phyloP scores from a whole-genome alignment of 2,329 filamentous ascomycete genomes.

The Emergomyces pasteurianus region DNA sequence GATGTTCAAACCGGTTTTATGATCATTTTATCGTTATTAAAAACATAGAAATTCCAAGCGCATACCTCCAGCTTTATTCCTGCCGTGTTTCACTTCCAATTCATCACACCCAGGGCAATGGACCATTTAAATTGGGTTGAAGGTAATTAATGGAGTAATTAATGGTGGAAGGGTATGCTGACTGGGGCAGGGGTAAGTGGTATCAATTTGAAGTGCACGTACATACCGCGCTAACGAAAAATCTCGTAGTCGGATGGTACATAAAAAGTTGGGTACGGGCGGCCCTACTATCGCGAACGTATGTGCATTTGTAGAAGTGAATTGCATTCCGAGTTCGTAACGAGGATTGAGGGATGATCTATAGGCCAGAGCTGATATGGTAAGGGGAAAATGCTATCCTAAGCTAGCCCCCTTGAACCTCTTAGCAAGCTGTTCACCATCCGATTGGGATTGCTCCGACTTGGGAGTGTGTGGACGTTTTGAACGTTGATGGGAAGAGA shows the following conservation, averaged over 20 bases:
- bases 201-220: not conserved
- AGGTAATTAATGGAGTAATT: not conserved
- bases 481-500: conserved; percentile 15
- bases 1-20: not conserved
- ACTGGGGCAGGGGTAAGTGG: not conserved
- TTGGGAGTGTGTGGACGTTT: conserved; percentile 12
- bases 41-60: not conserved
- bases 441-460: conserved; percentile 27
- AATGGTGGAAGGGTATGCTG: not conserved
- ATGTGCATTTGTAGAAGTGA: not conserved
- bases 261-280: not conserved
- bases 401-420: conserved; percentile 52
- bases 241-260: not conserved
- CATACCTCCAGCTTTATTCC: not conserved
- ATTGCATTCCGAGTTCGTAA: not conserved
- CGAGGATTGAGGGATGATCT: not conserved
- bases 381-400: conserved; percentile 22
- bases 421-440: conserved; percentile 52
- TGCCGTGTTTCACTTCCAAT: not conserved
- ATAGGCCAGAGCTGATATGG: not conserved
- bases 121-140: not conserved
- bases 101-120: not conserved
- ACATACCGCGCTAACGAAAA: too few species aligned
- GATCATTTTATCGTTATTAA: not conserved
- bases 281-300: not conserved